These are phyloP conservation scores for Flaveria trinervia DNA, from an alignment of 129 eudicot genomes.

Conservation along the genomic window DNA sequence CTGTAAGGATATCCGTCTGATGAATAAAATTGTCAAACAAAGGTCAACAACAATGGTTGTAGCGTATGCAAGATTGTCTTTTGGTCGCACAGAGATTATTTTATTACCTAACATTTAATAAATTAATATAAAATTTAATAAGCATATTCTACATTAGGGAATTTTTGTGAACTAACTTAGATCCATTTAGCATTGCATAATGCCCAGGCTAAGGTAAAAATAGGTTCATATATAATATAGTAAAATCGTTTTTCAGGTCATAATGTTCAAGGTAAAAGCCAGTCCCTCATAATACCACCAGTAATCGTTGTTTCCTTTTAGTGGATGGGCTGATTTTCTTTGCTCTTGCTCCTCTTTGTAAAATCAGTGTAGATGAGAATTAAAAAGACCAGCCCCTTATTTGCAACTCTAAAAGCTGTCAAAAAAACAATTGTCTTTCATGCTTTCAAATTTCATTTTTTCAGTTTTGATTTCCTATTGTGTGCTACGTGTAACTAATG, in stretches of 20 bases:
- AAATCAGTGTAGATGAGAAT: not conserved
- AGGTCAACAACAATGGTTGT: not conserved
- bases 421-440: conserved; percentile 5
- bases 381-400: not conserved
- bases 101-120: not conserved
- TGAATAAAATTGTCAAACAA: no score
- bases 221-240: not conserved
- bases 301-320: not conserved
- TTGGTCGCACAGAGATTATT: not conserved
- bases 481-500: not conserved
- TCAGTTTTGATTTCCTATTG: not conserved
- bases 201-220: not conserved
- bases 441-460: conserved; percentile 1
- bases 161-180: not conserved
- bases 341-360: not conserved
- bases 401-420: conserved; percentile 10
- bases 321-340: not conserved
- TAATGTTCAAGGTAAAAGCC: not conserved
- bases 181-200: not conserved
- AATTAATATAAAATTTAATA: not conserved
- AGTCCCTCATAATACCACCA: not conserved
- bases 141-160: not conserved
- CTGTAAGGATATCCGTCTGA: no score
- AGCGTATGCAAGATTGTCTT: not conserved
- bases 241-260: not conserved